Evolutionary conservation across 306 rosid genomes (phyloP).

Genomic region (Fagus crenata): DNA sequence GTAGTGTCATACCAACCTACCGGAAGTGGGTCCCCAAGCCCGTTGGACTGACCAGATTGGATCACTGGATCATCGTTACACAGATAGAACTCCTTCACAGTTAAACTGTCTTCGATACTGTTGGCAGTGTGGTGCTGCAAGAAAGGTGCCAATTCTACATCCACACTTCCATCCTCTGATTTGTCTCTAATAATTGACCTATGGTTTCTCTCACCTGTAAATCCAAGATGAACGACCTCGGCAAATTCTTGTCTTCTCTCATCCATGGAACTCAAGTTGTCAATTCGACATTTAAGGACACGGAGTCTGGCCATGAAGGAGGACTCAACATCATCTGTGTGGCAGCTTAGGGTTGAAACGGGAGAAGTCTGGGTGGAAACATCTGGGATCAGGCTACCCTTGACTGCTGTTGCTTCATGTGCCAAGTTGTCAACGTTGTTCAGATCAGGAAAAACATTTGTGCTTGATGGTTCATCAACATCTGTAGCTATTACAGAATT

Average conservation of each 20-base stretch:
- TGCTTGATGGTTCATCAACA: constrained; percentile 31
- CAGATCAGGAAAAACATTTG: constrained; percentile 34
- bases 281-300: constrained; percentile 46
- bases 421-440: constrained; percentile 31
- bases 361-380: constrained; percentile 27
- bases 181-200: constrained; percentile 33
- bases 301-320: constrained; percentile 56
- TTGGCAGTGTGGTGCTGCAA: constrained; percentile 30
- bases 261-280: constrained; percentile 30
- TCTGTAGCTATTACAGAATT: constrained; percentile 12
- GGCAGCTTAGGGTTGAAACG: constrained; percentile 28
- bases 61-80: constrained; percentile 32
- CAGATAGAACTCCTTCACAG: constrained; percentile 33
- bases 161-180: constrained; percentile 35
- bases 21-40: constrained; percentile 32
- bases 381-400: constrained; percentile 25
- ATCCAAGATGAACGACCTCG: constrained; percentile 27
- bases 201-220: constrained; percentile 33
- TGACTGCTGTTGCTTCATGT: constrained; percentile 27
- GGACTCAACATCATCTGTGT: constrained; percentile 40
- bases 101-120: constrained; percentile 27
- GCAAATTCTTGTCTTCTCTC: constrained; percentile 30
- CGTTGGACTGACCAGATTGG: constrained; percentile 31
- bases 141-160: constrained; percentile 23
- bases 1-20: constrained; percentile 46